Conservation (phyloP, 352 stramenopile genomes). For the Blastocystis sp. region DNA sequence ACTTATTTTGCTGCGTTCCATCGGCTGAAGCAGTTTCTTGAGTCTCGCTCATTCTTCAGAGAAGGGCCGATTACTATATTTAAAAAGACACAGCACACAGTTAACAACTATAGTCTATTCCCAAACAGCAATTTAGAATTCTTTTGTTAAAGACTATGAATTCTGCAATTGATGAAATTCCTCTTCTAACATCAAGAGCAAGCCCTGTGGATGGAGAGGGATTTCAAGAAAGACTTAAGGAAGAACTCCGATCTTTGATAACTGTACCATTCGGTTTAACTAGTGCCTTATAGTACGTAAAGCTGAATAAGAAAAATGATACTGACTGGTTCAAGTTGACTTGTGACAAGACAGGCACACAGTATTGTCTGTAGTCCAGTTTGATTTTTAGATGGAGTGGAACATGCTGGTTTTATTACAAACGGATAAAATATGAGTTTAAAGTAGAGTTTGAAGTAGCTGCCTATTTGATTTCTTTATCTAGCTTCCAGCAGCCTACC, state of each 20-base stretch:
- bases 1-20: not conserved
- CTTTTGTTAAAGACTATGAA: not conserved
- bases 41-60: not conserved
- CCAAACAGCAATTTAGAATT: not conserved
- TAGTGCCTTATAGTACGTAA: conserved; percentile 66
- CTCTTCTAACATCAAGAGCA: conserved; percentile 68
- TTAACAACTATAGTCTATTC: no score
- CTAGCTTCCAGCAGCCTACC: conserved; percentile 57
- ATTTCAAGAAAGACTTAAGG: conserved; percentile 77
- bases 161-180: not conserved
- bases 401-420: conserved; percentile 80
- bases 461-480: not conserved
- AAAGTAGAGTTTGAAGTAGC: conserved; percentile 66
- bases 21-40: not conserved
- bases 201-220: conserved; percentile 72
- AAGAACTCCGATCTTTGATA: conserved; percentile 78
- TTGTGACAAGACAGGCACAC: conserved; percentile 68
- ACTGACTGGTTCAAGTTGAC: conserved; percentile 81
- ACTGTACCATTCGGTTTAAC: conserved; percentile 65
- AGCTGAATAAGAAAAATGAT: conserved; percentile 79
- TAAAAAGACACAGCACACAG: no score
- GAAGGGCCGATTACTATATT: no score
- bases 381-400: conserved; percentile 73
- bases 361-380: conserved; percentile 51
- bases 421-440: conserved; percentile 74